These are phyloP conservation scores for Pseudonectria foliicola DNA, from an alignment of 2,329 filamentous ascomycete genomes.

Conservation along the genomic window DNA sequence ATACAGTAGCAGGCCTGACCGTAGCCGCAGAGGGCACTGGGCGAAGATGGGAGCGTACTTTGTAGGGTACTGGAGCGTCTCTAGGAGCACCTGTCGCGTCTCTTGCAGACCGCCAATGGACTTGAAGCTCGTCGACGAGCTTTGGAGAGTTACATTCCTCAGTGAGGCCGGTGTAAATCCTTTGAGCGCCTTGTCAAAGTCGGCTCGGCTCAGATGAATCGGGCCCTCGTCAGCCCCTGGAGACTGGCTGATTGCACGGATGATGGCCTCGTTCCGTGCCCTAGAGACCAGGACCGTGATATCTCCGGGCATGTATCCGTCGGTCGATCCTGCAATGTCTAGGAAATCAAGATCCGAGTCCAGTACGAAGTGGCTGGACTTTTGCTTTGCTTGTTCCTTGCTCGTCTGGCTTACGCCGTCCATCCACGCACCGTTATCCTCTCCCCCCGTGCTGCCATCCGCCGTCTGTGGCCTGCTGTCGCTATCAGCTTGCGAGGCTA, in stretches of 20 bases:
- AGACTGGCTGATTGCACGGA: slow-evolving; percentile 63
- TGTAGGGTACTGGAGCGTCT: slow-evolving; percentile 94
- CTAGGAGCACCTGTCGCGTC: slow-evolving; percentile 84
- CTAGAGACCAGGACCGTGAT: slow-evolving; percentile 77
- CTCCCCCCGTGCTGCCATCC: slow-evolving; percentile 43
- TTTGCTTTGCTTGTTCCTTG: slow-evolving; percentile 26
- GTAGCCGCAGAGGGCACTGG: slow-evolving; percentile 87
- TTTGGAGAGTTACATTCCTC: slow-evolving; percentile 88
- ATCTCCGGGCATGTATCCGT: slow-evolving; percentile 97
- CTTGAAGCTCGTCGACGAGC: slow-evolving; percentile 85
- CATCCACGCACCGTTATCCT: slow-evolving; percentile 64
- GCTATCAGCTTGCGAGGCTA: slow-evolving; percentile 30
- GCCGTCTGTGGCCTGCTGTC: slow-evolving; percentile 52
- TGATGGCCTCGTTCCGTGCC: slow-evolving; percentile 86
- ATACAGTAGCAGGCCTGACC: slow-evolving; percentile 87
- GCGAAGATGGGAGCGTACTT: slow-evolving; percentile 98
- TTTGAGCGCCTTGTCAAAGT: slow-evolving; percentile 79
- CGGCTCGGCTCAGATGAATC: slow-evolving; percentile 60
- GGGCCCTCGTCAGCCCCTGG: slow-evolving; percentile 37
- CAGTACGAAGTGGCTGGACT: slow-evolving; percentile 60
- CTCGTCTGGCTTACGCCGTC: slow-evolving; percentile 58
- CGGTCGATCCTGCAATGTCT: slow-evolving; percentile 86
- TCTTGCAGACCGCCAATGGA: slow-evolving; percentile 83
- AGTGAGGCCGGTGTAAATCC: slow-evolving; percentile 94
- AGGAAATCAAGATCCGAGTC: slow-evolving; percentile 79